Percentiles rank a stretch among this genome's conserved stretches.
These are phyloP conservation scores for Fusarium oxysporum DNA, from an alignment of 2,329 filamentous ascomycete species.

Conservation along the genomic window DNA sequence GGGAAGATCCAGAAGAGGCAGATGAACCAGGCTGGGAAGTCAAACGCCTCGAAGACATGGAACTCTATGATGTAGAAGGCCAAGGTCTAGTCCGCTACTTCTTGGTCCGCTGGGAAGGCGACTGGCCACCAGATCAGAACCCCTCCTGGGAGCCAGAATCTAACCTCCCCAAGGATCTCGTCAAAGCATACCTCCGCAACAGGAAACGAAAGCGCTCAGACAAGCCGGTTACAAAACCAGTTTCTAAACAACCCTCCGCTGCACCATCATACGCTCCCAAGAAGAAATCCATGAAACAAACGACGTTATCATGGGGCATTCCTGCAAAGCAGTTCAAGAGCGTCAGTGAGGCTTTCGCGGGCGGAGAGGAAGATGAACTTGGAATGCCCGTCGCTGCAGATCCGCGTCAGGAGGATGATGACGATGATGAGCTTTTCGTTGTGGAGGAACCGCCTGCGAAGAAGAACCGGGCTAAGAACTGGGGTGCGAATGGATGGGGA, in stretches of 20 bases:
- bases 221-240: slow-evolving; percentile 7
- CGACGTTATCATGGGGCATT: slow-evolving; percentile 39
- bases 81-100: slow-evolving; percentile 57
- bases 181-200: slow-evolving; percentile 55
- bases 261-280: slow-evolving; percentile 1
- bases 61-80: slow-evolving; percentile 52
- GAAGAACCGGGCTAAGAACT: slow-evolving; percentile 10
- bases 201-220: slow-evolving; percentile 31
- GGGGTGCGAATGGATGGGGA: slow-evolving; percentile 2
- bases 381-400: background rate
- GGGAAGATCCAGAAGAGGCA: background rate
- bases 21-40: slow-evolving; percentile 56
- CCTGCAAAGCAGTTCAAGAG: slow-evolving; percentile 42
- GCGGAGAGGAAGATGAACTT: slow-evolving; percentile 21
- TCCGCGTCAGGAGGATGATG: slow-evolving; percentile 2
- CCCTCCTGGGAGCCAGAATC: slow-evolving; percentile 69
- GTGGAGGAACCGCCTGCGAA: slow-evolving; percentile 44
- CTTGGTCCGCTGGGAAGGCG: slow-evolving; percentile 66
- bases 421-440: slow-evolving; percentile 45
- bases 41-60: slow-evolving; percentile 57
- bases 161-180: slow-evolving; percentile 58
- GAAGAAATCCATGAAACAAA: slow-evolving; percentile 42
- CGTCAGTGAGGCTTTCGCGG: slow-evolving; percentile 48
- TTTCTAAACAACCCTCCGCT: slow-evolving; percentile 25
- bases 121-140: slow-evolving; percentile 68